Percentiles rank a stretch among this genome's conserved stretches.
These are phyloP conservation scores for Wickerhamiella dianesei DNA, from an alignment of 805 yeast species.

Conservation along the genomic window DNA sequence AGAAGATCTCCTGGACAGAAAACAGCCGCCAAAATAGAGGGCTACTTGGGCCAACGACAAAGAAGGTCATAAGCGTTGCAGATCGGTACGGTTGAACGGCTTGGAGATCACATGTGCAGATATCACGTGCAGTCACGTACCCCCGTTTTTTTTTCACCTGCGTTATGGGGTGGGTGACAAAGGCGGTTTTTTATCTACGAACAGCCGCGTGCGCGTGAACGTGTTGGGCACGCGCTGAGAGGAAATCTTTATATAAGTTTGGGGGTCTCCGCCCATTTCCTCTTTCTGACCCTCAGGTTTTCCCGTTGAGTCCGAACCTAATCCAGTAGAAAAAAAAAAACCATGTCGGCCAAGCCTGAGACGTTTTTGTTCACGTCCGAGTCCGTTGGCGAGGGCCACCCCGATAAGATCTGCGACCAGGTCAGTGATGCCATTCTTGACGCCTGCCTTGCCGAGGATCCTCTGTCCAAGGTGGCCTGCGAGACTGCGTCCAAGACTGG, in stretches of 20 bases:
- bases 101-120: neutral
- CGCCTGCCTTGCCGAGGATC: slow-evolving; percentile 92
- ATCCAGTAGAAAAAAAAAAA: too few species aligned
- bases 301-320: neutral
- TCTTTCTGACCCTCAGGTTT: neutral
- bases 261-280: neutral
- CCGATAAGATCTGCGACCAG: slow-evolving; percentile 73
- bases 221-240: neutral
- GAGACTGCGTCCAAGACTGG: slow-evolving; percentile 99
- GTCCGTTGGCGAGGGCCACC: slow-evolving; percentile 56
- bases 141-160: neutral
- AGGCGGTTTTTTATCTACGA: neutral
- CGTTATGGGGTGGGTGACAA: neutral
- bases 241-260: neutral
- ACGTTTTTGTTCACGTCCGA: slow-evolving; percentile 54
- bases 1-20: too few species aligned
- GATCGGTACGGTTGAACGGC: too few species aligned
- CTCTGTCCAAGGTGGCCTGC: slow-evolving; percentile 97
- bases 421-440: slow-evolving; percentile 96
- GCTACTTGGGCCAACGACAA: too few species aligned
- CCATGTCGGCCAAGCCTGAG: slow-evolving; percentile 6
- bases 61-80: too few species aligned
- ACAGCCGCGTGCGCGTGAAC: neutral
- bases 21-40: too few species aligned
- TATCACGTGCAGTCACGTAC: neutral